phyloP scores from a whole-genome alignment of 352 stramenopile species.

The Globisporangium megalacanthum region DNA sequence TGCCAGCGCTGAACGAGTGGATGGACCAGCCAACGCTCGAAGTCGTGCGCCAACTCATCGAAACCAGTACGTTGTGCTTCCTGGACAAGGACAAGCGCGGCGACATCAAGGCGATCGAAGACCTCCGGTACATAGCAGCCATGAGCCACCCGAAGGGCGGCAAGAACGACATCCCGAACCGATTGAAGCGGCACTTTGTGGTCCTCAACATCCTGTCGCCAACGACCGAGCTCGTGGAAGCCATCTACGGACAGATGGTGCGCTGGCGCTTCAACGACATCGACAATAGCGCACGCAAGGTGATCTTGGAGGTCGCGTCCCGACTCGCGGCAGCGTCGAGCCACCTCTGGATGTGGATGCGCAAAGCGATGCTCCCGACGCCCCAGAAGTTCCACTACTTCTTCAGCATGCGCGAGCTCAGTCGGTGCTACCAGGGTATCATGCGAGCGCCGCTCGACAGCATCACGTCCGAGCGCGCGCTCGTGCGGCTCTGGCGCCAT shows the following conservation, averaged over 20 bases:
- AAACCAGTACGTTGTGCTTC: conserved; percentile 66
- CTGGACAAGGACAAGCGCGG: conserved; percentile 82
- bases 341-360: conserved; percentile 68
- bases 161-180: conserved; percentile 85
- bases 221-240: conserved; percentile 66
- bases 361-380: conserved; percentile 59
- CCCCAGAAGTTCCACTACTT: conserved; percentile 83
- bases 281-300: conserved; percentile 22
- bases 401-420: conserved; percentile 74
- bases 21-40: conserved; percentile 76
- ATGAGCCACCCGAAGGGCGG: conserved; percentile 55
- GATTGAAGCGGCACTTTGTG: conserved; percentile 89
- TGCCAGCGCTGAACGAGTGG: conserved; percentile 67
- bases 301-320: conserved; percentile 35
- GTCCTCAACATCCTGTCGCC: conserved; percentile 80
- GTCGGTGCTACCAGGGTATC: conserved; percentile 75
- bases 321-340: conserved; percentile 45
- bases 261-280: conserved; percentile 39
- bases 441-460: conserved; percentile 50
- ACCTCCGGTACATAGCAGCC: conserved; percentile 55
- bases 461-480: conserved; percentile 34
- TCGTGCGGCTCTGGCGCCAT: conserved; percentile 80
- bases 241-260: conserved; percentile 86
- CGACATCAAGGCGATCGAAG: conserved; percentile 72
- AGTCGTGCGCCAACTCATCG: conserved; percentile 64